phyloP scores from a whole-genome alignment of 306 rosid genomes.

The Notholithocarpus densiflorus region DNA sequence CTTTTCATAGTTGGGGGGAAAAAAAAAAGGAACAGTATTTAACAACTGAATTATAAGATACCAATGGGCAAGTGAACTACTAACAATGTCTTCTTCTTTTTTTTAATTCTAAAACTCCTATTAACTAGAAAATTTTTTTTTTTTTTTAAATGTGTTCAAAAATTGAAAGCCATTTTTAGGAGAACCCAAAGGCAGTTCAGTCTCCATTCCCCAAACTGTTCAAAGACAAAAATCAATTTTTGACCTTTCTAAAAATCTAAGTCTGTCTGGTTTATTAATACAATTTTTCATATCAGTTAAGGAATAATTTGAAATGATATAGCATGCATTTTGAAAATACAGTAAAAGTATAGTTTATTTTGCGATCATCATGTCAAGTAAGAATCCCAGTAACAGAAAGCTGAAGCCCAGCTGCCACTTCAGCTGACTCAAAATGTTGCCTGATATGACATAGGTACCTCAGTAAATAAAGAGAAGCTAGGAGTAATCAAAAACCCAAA shows the following conservation, averaged over 20 bases:
- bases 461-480: conserved; percentile 23
- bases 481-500: conserved; percentile 11
- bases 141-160: too few species aligned
- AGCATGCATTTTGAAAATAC: neutral
- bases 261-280: neutral
- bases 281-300: neutral
- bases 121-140: too few species aligned
- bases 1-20: too few species aligned
- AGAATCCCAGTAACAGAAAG: conserved; percentile 89
- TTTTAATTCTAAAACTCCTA: too few species aligned
- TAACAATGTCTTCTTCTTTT: neutral
- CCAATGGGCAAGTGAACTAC: neutral
- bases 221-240: too few species aligned
- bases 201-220: too few species aligned
- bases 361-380: neutral
- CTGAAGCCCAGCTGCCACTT: conserved; percentile 72
- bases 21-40: too few species aligned
- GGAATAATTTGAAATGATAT: neutral
- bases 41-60: neutral
- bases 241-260: neutral
- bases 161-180: too few species aligned
- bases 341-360: neutral
- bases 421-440: conserved; percentile 78
- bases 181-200: too few species aligned
- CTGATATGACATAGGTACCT: conserved; percentile 40